Evolutionary conservation across 1,284 basidiomycete genomes (phyloP).

Genomic region (Sphagnurus paluster): DNA sequence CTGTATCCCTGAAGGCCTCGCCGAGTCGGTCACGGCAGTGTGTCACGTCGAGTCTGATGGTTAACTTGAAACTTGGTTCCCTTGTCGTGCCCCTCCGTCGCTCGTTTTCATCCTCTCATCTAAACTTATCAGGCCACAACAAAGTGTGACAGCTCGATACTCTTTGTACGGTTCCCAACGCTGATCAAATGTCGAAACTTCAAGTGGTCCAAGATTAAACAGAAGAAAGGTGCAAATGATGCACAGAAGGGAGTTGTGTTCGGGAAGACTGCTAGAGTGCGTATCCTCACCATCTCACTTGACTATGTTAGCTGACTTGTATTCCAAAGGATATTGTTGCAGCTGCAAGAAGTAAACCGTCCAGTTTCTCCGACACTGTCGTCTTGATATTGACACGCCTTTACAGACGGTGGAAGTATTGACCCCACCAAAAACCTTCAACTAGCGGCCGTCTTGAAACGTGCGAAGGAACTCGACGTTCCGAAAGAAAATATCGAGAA

Average conservation of each 20-base stretch:
- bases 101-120: conserved; percentile 37
- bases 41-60: too few relatives aligned
- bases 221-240: conserved; percentile 76
- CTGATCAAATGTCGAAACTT: conserved; percentile 1
- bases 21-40: too few relatives aligned
- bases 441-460: conserved; percentile 61
- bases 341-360: conserved; percentile 58
- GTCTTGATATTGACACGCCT: conserved; percentile 8
- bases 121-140: conserved; percentile 59
- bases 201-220: conserved; percentile 88
- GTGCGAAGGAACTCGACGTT: conserved; percentile 65
- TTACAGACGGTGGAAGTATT: conserved; percentile 59
- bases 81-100: conserved; percentile 23
- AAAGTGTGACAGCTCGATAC: conserved; percentile 49
- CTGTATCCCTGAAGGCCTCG: too few relatives aligned
- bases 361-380: not conserved
- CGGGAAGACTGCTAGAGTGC: conserved; percentile 58
- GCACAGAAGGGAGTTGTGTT: conserved; percentile 62
- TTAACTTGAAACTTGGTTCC: conserved; percentile 10
- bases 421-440: conserved; percentile 67
- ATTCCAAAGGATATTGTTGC: conserved; percentile 74
- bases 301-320: conserved; percentile 4
- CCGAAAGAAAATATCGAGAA: conserved; percentile 80
- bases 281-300: conserved; percentile 23
- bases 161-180: not conserved